Evolutionary conservation across 495 filamentous ascomycete species (phyloP), one percentile per base, ranked within the genome.

Genomic region (Hyaloscypha hepaticicola): DNA sequence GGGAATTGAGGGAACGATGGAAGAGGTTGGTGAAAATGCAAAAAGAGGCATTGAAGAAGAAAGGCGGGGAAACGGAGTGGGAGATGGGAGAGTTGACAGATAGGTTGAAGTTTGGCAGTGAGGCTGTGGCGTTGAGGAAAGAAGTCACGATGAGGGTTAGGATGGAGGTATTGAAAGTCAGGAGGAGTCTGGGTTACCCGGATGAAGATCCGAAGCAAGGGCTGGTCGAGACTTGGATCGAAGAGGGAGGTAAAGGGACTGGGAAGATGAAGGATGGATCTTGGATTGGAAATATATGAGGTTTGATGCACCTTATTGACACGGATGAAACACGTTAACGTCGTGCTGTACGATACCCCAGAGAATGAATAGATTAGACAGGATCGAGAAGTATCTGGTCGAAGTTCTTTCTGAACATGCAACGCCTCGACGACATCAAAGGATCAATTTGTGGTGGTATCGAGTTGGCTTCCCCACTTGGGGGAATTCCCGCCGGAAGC

Each of bases 131-230:
- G 67, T 78, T 99, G 65, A 83, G 95, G 67, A 88, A 90, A 58
- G 94, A 97, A 75, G 89, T 91, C 33, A 90, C 95, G 25, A 77
- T 83, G 73, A 81, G 89, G 63, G 85, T 98, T 25, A 78, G 95
- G 33, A 82, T 87, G 51, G 88, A 92, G 68, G 90, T 99, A 0
- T 69, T 94, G 26, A 90, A 90, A 63, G 82, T 98, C 9, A 79
- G 94, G 66, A 79, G 80, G 59, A 78, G 80, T 28, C 73, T 89
- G 61, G 93, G 90, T 1, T 86, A 87, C 34, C 81, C 87, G 0
- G 93, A 97, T 59, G 90, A 96, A 66, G 90, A 96, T 45, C 76
- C 77, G 25, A 67, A 74, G 19, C 73, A 77, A 51, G 81, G 72
- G 14, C 60, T 79, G 19, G 80, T 80, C 0, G 78, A 80, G 70